Base-by-base conservation (phyloP, 192 early-diverging fungal genomes). In the Linnemannia schmuckeri region DNA sequence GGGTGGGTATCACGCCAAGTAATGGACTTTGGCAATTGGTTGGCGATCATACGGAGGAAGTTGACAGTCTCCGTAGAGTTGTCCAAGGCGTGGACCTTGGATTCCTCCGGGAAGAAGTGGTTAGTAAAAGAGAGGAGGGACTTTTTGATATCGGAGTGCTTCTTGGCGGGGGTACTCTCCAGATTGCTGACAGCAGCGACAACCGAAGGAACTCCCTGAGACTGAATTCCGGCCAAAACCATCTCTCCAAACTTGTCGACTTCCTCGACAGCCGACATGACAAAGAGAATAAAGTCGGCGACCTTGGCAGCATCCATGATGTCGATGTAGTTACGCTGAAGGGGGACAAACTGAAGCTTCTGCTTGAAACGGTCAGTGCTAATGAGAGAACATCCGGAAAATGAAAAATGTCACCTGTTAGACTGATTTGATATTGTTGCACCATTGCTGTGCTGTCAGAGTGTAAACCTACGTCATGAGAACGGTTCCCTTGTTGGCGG, bases 191-290 rank as follows among this genome's bases (percentile, higher is more conserved):
- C 95, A 20, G 94, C 89, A 24, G 94, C 90, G 40, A 98, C 90
- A 49, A 94, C 92, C 6, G 93, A 92, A 0, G 95, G 92, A 24
- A 98, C 94, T 76, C 97, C 98, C 87, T 98, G 97, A 68, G 95
- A 93, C 87, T 97, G 95, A 78, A 99, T 95, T 41, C 95, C 93
- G 47, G 92, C 92, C 85, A 99, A 84, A 73, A 94, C 93, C 75
- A 91, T 92, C 85, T 97, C 95, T 55, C 98, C 98, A 92, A 98
- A 98, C 49, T 91, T 91, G 85, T 99, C 98, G 12, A 99, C 98
- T 85, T 99, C 97, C 15, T 94, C 94, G 6, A 94, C 92, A 22
- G 97, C 96, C 63, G 97, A 98, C 82, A 99, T 86, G 2, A 96
- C 92, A 84, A 97, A 94, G 72, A 99, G 78, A 78, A 96, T 91